Base-by-base conservation (phyloP, 1,284 basidiomycete genomes). In the Hemileccinum hortonii region DNA sequence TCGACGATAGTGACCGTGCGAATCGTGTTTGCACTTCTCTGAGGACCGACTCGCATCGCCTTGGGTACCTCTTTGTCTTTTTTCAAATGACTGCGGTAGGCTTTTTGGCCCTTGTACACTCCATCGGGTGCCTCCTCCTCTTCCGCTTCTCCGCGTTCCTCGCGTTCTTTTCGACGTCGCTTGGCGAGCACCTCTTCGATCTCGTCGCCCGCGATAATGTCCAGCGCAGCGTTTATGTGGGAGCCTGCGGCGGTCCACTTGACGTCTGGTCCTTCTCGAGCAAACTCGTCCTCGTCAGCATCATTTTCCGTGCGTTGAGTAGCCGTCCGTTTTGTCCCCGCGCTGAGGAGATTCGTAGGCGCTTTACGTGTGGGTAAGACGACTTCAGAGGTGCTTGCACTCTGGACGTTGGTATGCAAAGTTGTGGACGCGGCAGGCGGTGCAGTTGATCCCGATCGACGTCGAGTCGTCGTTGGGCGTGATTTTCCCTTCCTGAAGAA, bases 1-100 rank as follows among this genome's bases (percentile, higher is more conserved):
- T 99, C 97, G 46, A 94, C 82, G 52, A 98, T 86, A 1, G 96
- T 98, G 49, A 98, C 94, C 2, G 92, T 95, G 52, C 94, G 83
- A 59, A 99, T 95, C 53, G 96, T 98, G 63, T 77, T 88, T 9
- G 84, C 83, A 41, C 79, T 87, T 53, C 89, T 75, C 66, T 94
- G 91, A 40, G 94, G 94, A 1, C 92, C 94, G 7, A 92, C 82
- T 44, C 91, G 83, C 88, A 95, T 92, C 42, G 93, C 89, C 69
- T 91, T 92, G 21, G 92, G 92, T 14, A 90, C 72, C 61, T 91
- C 90, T 59, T 86, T 80, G 64, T 79, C 87, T 72, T 90, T 90
- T 75, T 87, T 87, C 61, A 96, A 74, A 63, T 94, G 94, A 52
- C 80, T 82, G 59, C 85, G 79, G 75, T 98, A 98, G 14, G 84